Evolutionary conservation across 495 filamentous ascomycete species (phyloP).

Genomic region (Penicillium arizonense): DNA sequence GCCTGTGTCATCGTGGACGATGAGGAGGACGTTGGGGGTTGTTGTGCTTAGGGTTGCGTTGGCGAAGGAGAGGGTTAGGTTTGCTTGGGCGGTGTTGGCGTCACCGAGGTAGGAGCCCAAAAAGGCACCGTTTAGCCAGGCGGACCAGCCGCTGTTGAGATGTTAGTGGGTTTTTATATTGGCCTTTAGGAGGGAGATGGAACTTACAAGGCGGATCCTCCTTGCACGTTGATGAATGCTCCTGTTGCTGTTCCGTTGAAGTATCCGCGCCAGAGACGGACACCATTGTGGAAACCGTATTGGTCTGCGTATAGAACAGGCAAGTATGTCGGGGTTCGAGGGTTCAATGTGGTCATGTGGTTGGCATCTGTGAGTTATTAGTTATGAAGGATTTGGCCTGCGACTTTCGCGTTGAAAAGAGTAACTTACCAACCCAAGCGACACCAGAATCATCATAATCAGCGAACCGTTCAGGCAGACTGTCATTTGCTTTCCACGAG

Average conservation of each 20-base stretch:
- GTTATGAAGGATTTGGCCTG: background rate
- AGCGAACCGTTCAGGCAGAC: constrained; percentile 62
- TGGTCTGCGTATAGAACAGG: constrained; percentile 59
- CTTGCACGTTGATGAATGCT: constrained; percentile 55
- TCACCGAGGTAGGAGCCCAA: constrained; percentile 57
- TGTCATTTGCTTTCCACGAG: constrained; percentile 65
- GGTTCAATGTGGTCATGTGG: constrained; percentile 58
- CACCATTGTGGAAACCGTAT: constrained; percentile 71
- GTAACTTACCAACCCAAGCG: constrained; percentile 54
- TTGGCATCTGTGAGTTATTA: constrained; percentile 45
- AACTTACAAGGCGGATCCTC: constrained; percentile 56
- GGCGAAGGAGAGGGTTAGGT: constrained; percentile 31
- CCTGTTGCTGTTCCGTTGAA: constrained; percentile 59
- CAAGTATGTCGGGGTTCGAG: constrained; percentile 57
- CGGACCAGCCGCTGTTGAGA: constrained; percentile 44
- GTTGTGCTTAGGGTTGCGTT: constrained; percentile 50
- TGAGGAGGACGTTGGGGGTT: constrained; percentile 58
- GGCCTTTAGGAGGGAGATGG: background rate
- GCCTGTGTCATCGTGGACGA: constrained; percentile 73
- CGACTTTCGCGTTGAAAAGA: background rate
- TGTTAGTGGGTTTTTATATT: background rate
- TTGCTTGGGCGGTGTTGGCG: constrained; percentile 33
- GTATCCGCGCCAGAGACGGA: constrained; percentile 66
- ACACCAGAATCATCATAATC: constrained; percentile 58
- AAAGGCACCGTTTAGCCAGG: constrained; percentile 55